These are phyloP conservation scores for Galeopsis tetrahit DNA, from an alignment of 257 asterid genomes.

Conservation along the genomic window DNA sequence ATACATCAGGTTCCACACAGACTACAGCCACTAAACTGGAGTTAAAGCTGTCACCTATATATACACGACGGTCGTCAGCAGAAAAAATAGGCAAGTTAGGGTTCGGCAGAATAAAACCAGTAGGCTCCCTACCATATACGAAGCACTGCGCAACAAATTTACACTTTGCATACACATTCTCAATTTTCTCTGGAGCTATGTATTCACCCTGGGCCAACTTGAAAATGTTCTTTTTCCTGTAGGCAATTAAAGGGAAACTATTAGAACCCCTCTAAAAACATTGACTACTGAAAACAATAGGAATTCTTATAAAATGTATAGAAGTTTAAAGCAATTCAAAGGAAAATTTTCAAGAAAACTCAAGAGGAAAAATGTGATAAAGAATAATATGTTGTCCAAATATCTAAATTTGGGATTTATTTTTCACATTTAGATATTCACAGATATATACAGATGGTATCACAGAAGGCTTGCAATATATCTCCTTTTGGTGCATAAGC, in stretches of 20 bases:
- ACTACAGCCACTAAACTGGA: slow-evolving; percentile 81
- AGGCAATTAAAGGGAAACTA: slow-evolving; percentile 18
- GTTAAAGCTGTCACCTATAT: slow-evolving; percentile 88
- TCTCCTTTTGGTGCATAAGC: not conserved
- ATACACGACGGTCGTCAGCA: slow-evolving; percentile 35
- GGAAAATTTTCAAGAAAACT: slow-evolving; percentile 8
- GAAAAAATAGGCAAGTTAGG: slow-evolving; percentile 6
- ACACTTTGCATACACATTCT: slow-evolving; percentile 92
- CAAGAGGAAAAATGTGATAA: not conserved
- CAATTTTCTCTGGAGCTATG: slow-evolving; percentile 96
- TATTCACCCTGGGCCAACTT: slow-evolving; percentile 98
- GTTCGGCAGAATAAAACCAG: not conserved
- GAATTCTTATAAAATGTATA: not conserved
- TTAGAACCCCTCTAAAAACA: slow-evolving; percentile 12
- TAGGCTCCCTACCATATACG: slow-evolving; percentile 67
- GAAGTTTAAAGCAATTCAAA: not conserved
- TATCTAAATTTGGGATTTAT: not conserved
- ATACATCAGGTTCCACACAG: slow-evolving; percentile 78
- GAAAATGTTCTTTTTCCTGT: slow-evolving; percentile 95
- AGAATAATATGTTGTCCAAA: not conserved
- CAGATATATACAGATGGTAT: slow-evolving; percentile 3
- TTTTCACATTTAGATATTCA: not conserved
- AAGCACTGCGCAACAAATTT: slow-evolving; percentile 91
- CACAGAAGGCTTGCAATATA: not conserved
- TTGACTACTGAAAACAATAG: slow-evolving; percentile 18